These are phyloP conservation scores for Peniophora sp. DNA, from an alignment of 1,284 basidiomycete species.

Conservation along the genomic window DNA sequence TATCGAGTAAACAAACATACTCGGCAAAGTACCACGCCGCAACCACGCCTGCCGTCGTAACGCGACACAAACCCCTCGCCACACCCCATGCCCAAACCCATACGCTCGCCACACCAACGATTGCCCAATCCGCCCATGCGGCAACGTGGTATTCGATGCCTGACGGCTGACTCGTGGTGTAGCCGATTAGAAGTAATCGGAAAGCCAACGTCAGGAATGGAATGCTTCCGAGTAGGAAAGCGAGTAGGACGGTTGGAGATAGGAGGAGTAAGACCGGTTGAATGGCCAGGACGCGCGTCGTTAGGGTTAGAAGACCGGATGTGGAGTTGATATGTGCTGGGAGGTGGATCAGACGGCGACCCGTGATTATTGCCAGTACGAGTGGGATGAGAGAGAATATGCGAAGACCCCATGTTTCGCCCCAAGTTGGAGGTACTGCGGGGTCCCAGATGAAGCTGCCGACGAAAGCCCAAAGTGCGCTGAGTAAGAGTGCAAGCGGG, in stretches of 20 bases:
- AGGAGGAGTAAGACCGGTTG: slow-evolving; percentile 81
- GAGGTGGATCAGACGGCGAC: slow-evolving; percentile 60
- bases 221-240: slow-evolving; percentile 66
- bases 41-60: slow-evolving; percentile 75
- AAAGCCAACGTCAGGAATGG: slow-evolving; percentile 85
- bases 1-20: slow-evolving; percentile 31
- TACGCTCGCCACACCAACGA: slow-evolving; percentile 55
- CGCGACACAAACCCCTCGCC: slow-evolving; percentile 73
- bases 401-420: slow-evolving; percentile 76
- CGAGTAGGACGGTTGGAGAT: slow-evolving; percentile 71
- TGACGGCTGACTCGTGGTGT: slow-evolving; percentile 31
- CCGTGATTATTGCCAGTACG: slow-evolving; percentile 61
- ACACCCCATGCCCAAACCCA: slow-evolving; percentile 94
- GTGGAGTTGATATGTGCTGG: slow-evolving; percentile 63
- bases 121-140: slow-evolving; percentile 81
- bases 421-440: slow-evolving; percentile 60
- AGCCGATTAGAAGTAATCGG: slow-evolving; percentile 71
- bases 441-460: slow-evolving; percentile 85
- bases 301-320: slow-evolving; percentile 73
- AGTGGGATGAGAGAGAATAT: slow-evolving; percentile 76
- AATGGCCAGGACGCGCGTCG: slow-evolving; percentile 67
- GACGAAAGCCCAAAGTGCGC: slow-evolving; percentile 81
- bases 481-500: slow-evolving; percentile 74
- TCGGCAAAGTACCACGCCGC: slow-evolving; percentile 91
- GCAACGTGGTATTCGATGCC: slow-evolving; percentile 59